phyloP scores from a whole-genome alignment of 306 rosid species.

The Dryas drummondii region DNA sequence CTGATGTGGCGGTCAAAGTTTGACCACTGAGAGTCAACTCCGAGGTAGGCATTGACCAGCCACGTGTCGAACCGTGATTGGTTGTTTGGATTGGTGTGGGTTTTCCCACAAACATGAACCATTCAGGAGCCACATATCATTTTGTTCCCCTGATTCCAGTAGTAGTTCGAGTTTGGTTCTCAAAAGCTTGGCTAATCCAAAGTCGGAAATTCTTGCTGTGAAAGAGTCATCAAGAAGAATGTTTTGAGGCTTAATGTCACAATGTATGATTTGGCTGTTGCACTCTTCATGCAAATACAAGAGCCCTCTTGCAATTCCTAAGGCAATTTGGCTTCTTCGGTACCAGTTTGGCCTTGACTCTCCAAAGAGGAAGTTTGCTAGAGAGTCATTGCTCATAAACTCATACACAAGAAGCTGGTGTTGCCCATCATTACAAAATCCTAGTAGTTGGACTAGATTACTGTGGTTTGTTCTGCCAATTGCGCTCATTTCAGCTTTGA shows the following conservation, averaged over 20 bases:
- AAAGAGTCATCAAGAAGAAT: slow-evolving; percentile 24
- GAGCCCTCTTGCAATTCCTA: background rate
- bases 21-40: no score
- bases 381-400: slow-evolving; percentile 25
- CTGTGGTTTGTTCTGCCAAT: slow-evolving; percentile 38
- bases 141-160: slow-evolving; percentile 12
- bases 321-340: background rate
- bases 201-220: slow-evolving; percentile 6
- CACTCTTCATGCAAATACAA: slow-evolving; percentile 36
- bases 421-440: slow-evolving; percentile 21
- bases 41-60: no score
- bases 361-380: slow-evolving; percentile 16
- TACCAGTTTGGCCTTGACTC: background rate
- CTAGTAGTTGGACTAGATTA: slow-evolving; percentile 21
- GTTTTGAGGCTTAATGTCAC: slow-evolving; percentile 44
- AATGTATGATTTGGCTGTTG: slow-evolving; percentile 26
- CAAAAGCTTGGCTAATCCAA: slow-evolving; percentile 22
- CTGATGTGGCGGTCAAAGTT: no score
- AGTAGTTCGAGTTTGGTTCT: background rate
- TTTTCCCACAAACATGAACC: no score
- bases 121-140: slow-evolving; percentile 15
- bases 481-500: slow-evolving; percentile 33
- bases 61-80: no score
- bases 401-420: slow-evolving; percentile 25
- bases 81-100: no score